Evolutionary conservation across 805 yeast species (phyloP).

Genomic region (Zygotorulaspora sp.): DNA sequence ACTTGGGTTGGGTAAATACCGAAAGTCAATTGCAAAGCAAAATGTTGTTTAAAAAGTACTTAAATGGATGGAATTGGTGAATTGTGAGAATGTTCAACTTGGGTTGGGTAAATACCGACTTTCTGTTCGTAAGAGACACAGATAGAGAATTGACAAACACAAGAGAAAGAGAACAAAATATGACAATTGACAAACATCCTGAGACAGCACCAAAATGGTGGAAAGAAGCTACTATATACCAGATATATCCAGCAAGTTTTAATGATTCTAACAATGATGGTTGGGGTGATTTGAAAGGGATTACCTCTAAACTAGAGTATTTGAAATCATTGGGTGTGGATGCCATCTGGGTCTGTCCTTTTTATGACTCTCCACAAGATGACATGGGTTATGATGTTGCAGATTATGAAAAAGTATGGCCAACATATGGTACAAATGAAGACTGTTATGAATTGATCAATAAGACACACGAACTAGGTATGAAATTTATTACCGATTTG

Average conservation of each 20-base stretch:
- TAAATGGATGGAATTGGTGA: too few relatives aligned
- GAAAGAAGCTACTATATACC: conserved; percentile 54
- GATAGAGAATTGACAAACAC: too few relatives aligned
- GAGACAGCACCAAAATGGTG: conserved; percentile 39
- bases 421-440: conserved; percentile 50
- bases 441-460: conserved; percentile 47
- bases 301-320: conserved; percentile 48
- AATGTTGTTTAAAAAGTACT: too few relatives aligned
- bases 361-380: conserved; percentile 53
- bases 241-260: conserved; percentile 58
- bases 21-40: too few relatives aligned
- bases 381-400: conserved; percentile 63
- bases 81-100: too few relatives aligned
- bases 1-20: too few relatives aligned
- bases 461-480: conserved; percentile 45
- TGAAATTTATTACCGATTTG: conserved; percentile 50
- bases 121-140: too few relatives aligned
- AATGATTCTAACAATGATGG: conserved; percentile 59
- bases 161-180: not conserved
- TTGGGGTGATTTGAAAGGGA: conserved; percentile 53
- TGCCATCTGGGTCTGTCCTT: conserved; percentile 54
- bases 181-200: conserved; percentile 8
- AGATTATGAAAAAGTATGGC: conserved; percentile 48
- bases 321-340: conserved; percentile 47
- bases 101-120: too few relatives aligned